Conservation (phyloP, 2,329 filamentous ascomycete genomes). For the Xylaria sp. region DNA sequence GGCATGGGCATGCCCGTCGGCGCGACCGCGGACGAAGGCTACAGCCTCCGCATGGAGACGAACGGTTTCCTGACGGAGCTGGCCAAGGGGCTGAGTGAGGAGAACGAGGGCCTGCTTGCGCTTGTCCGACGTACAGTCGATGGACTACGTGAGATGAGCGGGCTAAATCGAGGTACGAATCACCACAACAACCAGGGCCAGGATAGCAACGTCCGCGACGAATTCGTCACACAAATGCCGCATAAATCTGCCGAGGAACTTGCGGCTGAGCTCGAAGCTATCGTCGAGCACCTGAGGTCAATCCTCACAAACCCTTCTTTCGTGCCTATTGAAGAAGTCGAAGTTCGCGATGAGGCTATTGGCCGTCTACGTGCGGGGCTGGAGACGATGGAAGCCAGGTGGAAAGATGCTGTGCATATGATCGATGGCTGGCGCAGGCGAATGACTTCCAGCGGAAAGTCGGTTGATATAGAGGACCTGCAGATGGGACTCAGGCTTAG, state of each 20-base stretch:
- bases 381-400: slow-evolving; percentile 92
- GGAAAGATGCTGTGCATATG: slow-evolving; percentile 88
- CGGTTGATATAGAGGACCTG: slow-evolving; percentile 75
- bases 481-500: slow-evolving; percentile 75
- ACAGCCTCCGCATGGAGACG: slow-evolving; percentile 85
- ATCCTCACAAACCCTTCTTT: slow-evolving; percentile 96
- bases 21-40: slow-evolving; percentile 61
- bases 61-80: slow-evolving; percentile 90
- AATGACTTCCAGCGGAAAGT: slow-evolving; percentile 76
- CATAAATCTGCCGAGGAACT: slow-evolving; percentile 70
- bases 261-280: slow-evolving; percentile 76
- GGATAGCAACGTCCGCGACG: slow-evolving; percentile 10
- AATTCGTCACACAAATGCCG: slow-evolving; percentile 32
- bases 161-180: slow-evolving; percentile 55
- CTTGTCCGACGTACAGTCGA: slow-evolving; percentile 77
- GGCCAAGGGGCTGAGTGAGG: slow-evolving; percentile 85
- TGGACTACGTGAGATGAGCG: slow-evolving; percentile 76
- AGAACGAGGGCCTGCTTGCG: slow-evolving; percentile 84
- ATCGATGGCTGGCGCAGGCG: slow-evolving; percentile 93
- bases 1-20: slow-evolving; percentile 45
- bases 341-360: slow-evolving; percentile 93
- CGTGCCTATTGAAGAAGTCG: slow-evolving; percentile 93
- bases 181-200: slow-evolving; percentile 43
- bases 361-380: slow-evolving; percentile 82
- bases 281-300: slow-evolving; percentile 82